A percentile compares a stretch with the other conserved stretches of the same genome.
Conservation (phyloP, 2,329 filamentous ascomycete genomes). For the Hypoxylon sp. region DNA sequence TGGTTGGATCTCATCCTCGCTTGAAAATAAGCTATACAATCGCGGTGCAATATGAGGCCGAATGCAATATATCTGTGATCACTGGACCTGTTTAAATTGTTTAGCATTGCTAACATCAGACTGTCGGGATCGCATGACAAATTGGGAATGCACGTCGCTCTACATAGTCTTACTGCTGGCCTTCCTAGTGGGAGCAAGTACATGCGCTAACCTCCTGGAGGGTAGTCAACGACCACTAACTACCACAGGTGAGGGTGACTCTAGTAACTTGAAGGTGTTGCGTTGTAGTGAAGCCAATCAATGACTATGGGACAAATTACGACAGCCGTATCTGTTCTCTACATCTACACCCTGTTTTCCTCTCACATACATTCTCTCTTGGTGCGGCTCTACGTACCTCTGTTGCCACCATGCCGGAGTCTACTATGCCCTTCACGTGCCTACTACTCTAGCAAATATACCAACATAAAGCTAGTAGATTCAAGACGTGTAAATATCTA, state of each 20-base stretch:
- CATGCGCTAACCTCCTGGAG: not conserved
- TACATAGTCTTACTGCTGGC: not conserved
- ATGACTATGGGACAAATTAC: not conserved
- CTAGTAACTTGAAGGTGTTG: not conserved
- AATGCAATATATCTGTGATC: not conserved
- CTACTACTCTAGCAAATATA: too few species aligned
- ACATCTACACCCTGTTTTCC: too few species aligned
- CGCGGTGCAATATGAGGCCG: not conserved
- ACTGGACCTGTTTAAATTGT: not conserved
- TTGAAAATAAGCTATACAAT: constrained; percentile 8
- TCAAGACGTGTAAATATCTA: not conserved
- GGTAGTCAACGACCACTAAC: not conserved
- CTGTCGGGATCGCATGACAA: not conserved
- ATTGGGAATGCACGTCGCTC: not conserved
- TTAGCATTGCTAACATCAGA: not conserved
- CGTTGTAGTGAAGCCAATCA: not conserved
- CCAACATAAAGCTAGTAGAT: not conserved
- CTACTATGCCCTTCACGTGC: too few species aligned
- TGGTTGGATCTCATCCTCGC: constrained; percentile 5
- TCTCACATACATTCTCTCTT: not conserved
- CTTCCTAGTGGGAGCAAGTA: not conserved
- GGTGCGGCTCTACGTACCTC: not conserved
- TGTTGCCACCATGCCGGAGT: not conserved
- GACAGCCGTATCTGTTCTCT: too few species aligned
- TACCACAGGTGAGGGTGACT: not conserved